Conservation (phyloP, 805 yeast genomes). For the Kuraishia cidri region DNA sequence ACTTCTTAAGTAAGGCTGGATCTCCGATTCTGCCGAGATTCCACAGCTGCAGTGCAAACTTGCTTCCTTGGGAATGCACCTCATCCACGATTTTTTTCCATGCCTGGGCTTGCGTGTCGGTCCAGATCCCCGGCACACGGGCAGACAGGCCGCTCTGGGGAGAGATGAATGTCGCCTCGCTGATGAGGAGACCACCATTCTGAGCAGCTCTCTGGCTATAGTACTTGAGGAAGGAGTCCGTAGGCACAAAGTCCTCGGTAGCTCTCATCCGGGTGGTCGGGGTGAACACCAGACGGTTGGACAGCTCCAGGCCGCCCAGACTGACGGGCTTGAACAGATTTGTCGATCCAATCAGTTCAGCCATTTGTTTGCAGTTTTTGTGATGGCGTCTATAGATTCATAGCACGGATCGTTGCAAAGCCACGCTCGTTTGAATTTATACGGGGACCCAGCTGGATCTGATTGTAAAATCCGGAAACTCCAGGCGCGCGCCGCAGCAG, state of each 20-base stretch:
- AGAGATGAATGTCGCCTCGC: constrained; percentile 52
- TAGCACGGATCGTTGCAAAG: no score
- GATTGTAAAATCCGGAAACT: no score
- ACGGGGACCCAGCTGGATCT: no score
- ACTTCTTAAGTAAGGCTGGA: constrained; percentile 24
- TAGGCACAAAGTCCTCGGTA: constrained; percentile 28
- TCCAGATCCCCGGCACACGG: constrained; percentile 42
- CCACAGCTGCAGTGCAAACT: constrained; percentile 43
- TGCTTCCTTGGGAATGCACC: constrained; percentile 42
- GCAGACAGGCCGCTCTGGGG: constrained; percentile 28
- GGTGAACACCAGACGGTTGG: constrained; percentile 34
- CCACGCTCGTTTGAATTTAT: no score
- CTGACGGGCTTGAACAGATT: constrained; percentile 31
- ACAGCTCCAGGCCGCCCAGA: constrained; percentile 25
- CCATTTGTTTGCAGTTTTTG: no score
- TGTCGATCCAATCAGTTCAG: constrained; percentile 24
- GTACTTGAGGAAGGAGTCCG: constrained; percentile 39
- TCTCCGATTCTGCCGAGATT: constrained; percentile 30
- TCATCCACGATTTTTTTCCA: constrained; percentile 41
- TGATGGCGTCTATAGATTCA: no score
- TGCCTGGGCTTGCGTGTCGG: constrained; percentile 33
- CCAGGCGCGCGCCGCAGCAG: no score
- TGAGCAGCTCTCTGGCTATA: constrained; percentile 45
- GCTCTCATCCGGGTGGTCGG: constrained; percentile 44
- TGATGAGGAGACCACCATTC: constrained; percentile 49